Base-by-base conservation (phyloP, 306 rosid species). In the Ceratonia siliqua region DNA sequence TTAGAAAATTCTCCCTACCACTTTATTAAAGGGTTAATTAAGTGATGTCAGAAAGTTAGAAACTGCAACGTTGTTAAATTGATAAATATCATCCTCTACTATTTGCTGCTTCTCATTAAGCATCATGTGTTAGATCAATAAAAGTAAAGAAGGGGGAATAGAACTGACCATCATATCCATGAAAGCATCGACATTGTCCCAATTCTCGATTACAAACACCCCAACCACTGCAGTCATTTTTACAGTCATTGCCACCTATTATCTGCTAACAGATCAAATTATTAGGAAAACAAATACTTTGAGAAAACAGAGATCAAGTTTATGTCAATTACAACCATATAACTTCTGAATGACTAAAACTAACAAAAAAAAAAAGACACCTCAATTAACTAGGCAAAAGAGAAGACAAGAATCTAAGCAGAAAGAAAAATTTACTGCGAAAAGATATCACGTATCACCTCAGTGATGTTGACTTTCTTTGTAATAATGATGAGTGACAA, bases 141-240 rank as follows among this genome's bases (percentile, higher is more conserved):
- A 36, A 33, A 45, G 15, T 21, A 58, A 61, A 42, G 62, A 49
- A 28, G 57, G 20, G 39, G 68, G 25, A 59, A 68, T 64, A 69
- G 15, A 63, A 87, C 96, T 72, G 58, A 94, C 97, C 97, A 55
- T 77, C 49, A 72, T 79, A 90, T 78, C 99, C 99, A 82, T 88
- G 99, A 79, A 88, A 94, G 86, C 99, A 94, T 70, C 87, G 86
- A 45, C 99, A 94, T 57, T 82, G 87, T 45, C 99, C 97, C 73
- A 92, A 86, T 82, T 94, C 95, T 41, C 63, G 85, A 74, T 94
- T 92, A 64, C 99, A 94, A 63, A 94, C 85, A 3, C 99, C 99
- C 79, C 62, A 83, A 64, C 92, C 93, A 36, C 87, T 87, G 76
- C 99, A 94, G 73, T 86, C 92, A 65, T 84, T 87, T 83, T 92